Conservation (phyloP, 2,329 filamentous ascomycete genomes). For the Fusarium illudens region DNA sequence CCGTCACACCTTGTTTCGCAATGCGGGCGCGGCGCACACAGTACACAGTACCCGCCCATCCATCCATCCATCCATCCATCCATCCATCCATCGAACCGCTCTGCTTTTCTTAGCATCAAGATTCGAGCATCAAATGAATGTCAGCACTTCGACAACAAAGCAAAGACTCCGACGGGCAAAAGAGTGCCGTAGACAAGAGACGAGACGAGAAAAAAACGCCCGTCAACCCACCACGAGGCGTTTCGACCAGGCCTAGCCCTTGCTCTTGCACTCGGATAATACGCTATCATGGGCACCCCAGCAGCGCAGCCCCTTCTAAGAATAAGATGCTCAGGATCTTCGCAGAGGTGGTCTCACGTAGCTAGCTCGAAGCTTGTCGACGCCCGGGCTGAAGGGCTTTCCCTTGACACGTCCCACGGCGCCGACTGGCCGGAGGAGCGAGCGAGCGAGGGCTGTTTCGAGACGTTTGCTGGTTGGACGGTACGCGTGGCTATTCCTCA, state of each 20-base stretch:
- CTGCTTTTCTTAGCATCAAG: background rate
- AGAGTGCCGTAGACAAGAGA: background rate
- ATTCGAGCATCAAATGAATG: background rate
- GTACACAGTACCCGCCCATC: background rate
- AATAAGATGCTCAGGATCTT: slow-evolving; percentile 18
- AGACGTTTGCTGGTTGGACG: slow-evolving; percentile 15
- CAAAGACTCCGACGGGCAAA: background rate
- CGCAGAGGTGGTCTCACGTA: slow-evolving; percentile 24
- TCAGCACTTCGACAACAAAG: background rate
- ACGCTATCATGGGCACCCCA: background rate
- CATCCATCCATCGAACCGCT: background rate
- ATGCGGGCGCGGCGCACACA: background rate
- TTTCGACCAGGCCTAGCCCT: background rate
- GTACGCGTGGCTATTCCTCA: background rate
- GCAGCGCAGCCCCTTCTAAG: slow-evolving; percentile 7
- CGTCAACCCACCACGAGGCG: background rate
- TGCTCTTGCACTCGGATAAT: background rate
- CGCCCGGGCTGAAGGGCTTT: slow-evolving; percentile 17
- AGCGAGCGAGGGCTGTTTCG: slow-evolving; percentile 7
- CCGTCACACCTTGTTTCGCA: slow-evolving; percentile 2
- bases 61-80: background rate
- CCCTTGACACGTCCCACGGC: background rate
- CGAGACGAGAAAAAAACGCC: background rate
- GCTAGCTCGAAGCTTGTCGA: slow-evolving; percentile 25
- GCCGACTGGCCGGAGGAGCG: slow-evolving; percentile 10